phyloP scores from a whole-genome alignment of 2,329 filamentous ascomycete genomes.

The Neonectria ditissima region DNA sequence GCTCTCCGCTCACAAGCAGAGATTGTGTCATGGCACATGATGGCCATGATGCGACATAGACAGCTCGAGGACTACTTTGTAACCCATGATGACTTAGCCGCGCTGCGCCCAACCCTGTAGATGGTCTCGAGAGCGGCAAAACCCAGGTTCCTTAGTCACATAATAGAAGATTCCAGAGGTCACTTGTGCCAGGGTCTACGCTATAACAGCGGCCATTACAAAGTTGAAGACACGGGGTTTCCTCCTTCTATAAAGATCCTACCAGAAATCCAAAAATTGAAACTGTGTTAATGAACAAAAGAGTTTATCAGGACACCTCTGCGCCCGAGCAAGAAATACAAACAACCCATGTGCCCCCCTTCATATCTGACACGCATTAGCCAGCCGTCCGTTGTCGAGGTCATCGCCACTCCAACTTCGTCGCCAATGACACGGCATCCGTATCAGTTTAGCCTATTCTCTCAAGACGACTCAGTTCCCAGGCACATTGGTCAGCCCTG shows the following conservation, averaged over 20 bases:
- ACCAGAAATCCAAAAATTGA: constrained; percentile 25
- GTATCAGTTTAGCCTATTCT: background rate
- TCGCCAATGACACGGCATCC: background rate
- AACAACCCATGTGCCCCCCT: constrained; percentile 22
- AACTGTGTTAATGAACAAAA: constrained; percentile 34
- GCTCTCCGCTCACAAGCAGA: constrained; percentile 6
- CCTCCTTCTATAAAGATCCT: constrained; percentile 33
- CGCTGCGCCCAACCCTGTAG: background rate
- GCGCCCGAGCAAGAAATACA: constrained; percentile 39
- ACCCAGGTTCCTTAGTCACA: background rate
- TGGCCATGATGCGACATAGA: constrained; percentile 1
- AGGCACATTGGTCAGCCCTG: constrained; percentile 1
- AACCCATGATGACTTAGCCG: too few relatives aligned
- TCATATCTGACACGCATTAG: constrained; percentile 8
- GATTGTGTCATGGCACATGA: constrained; percentile 7
- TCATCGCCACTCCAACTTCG: constrained; percentile 14
- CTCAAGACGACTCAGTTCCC: constrained; percentile 4
- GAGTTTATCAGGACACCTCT: constrained; percentile 42
- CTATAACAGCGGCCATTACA: background rate
- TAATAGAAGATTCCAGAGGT: background rate
- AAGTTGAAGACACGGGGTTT: background rate
- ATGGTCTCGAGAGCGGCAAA: background rate
- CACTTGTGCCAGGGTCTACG: background rate
- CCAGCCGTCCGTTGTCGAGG: constrained; percentile 4
- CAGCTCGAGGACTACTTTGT: background rate